These are phyloP conservation scores for Phlebiopsis gigantea DNA, from an alignment of 768 basidiomycete genomes.

Conservation along the genomic window DNA sequence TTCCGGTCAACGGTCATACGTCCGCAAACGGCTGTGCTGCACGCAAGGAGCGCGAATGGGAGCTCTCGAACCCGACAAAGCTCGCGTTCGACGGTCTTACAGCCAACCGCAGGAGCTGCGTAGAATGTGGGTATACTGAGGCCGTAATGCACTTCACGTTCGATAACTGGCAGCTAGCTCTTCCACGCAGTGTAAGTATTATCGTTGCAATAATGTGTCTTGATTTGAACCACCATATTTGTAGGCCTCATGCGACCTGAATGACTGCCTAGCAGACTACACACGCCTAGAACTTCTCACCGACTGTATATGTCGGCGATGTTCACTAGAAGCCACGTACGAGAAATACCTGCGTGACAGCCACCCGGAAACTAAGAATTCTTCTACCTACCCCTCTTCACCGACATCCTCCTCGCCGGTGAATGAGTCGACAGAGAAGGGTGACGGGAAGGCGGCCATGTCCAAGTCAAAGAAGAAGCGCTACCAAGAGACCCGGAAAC, in stretches of 20 bases:
- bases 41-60: neutral
- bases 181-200: slow-evolving; percentile 59
- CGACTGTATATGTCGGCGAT: slow-evolving; percentile 92
- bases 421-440: slow-evolving; percentile 20
- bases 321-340: slow-evolving; percentile 79
- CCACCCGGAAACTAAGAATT: slow-evolving; percentile 39
- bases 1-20: neutral
- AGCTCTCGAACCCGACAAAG: slow-evolving; percentile 41
- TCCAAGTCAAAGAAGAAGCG: slow-evolving; percentile 81
- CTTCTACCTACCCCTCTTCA: slow-evolving; percentile 5
- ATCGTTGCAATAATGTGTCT: slow-evolving; percentile 1
- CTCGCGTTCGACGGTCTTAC: slow-evolving; percentile 88
- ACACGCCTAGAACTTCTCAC: slow-evolving; percentile 81
- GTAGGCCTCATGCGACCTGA: slow-evolving; percentile 50
- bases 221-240: slow-evolving; percentile 10
- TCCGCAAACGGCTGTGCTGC: slow-evolving; percentile 17
- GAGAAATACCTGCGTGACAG: slow-evolving; percentile 48
- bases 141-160: slow-evolving; percentile 90
- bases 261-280: slow-evolving; percentile 85
- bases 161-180: slow-evolving; percentile 76
- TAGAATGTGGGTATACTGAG: slow-evolving; percentile 88
- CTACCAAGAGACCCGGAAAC: slow-evolving; percentile 62
- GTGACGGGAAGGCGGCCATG: slow-evolving; percentile 41
- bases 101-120: slow-evolving; percentile 83
- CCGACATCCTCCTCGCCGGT: neutral